phyloP scores from a whole-genome alignment of 2,329 filamentous ascomycete species.

The Arthrobotrys pseudoclavata region DNA sequence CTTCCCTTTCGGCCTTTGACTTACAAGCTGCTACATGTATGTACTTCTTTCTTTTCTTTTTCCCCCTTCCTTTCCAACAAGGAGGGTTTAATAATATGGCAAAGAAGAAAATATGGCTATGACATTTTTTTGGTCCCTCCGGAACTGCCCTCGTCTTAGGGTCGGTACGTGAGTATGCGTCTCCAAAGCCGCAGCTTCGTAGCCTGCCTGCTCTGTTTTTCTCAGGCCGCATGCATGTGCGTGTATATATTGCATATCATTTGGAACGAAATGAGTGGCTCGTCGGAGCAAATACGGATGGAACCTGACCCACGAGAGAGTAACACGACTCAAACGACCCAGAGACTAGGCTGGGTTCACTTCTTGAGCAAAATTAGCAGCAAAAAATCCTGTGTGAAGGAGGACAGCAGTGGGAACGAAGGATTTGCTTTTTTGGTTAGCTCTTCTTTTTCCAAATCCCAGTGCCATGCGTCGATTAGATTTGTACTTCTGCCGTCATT shows the following conservation, averaged over 20 bases:
- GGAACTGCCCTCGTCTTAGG: conserved; percentile 56
- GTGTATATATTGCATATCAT: conserved; percentile 58
- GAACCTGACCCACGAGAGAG: conserved; percentile 60
- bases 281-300: conserved; percentile 60
- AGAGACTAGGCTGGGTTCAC: conserved; percentile 59
- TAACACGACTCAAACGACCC: conserved; percentile 58
- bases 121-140: conserved; percentile 56
- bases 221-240: conserved; percentile 50
- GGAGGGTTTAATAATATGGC: conserved; percentile 59
- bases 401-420: conserved; percentile 4
- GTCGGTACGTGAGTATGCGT: conserved; percentile 59
- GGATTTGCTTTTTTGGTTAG: conserved; percentile 51
- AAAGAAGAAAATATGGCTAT: conserved; percentile 59
- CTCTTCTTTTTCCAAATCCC: conserved; percentile 59
- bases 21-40: conserved; percentile 13
- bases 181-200: conserved; percentile 61
- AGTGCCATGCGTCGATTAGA: conserved; percentile 58
- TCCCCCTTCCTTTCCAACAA: conserved; percentile 58
- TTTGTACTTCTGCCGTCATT: conserved; percentile 52
- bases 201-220: conserved; percentile 55
- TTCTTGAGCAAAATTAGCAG: conserved; percentile 58
- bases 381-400: conserved; percentile 57
- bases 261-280: conserved; percentile 58
- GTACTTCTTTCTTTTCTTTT: conserved; percentile 14
- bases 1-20: conserved; percentile 54